Evolutionary conservation across 2,329 filamentous ascomycete species (phyloP).

Genomic region (Cercospora janseana): DNA sequence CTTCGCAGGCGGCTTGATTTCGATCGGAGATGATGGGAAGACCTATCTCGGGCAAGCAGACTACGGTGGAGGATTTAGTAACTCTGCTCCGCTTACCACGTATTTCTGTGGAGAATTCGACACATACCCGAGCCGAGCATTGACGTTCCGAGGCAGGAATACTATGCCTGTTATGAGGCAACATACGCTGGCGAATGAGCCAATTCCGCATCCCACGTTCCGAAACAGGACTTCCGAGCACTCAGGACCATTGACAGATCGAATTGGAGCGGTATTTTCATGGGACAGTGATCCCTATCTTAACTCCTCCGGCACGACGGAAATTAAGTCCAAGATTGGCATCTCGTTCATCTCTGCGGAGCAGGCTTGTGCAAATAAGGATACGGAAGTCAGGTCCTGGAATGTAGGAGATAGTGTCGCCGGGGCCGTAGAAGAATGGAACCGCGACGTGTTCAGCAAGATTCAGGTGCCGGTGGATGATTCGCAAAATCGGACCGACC

Average conservation of each 20-base stretch:
- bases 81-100: constrained; percentile 57
- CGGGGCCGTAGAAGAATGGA: constrained; percentile 57
- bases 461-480: constrained; percentile 58
- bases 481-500: constrained; percentile 49
- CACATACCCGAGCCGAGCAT: constrained; percentile 34
- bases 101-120: constrained; percentile 64
- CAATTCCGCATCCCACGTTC: constrained; percentile 40
- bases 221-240: constrained; percentile 33
- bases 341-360: constrained; percentile 64
- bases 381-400: constrained; percentile 54
- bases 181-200: constrained; percentile 28
- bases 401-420: constrained; percentile 32
- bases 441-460: constrained; percentile 60
- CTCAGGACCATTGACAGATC: constrained; percentile 41
- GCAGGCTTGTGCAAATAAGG: constrained; percentile 59
- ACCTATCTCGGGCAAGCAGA: constrained; percentile 58
- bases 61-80: constrained; percentile 65
- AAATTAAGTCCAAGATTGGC: constrained; percentile 58
- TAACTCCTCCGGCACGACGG: too few species aligned
- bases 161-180: constrained; percentile 30
- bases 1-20: constrained; percentile 60
- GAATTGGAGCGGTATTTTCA: constrained; percentile 53
- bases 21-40: constrained; percentile 47
- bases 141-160: constrained; percentile 37
- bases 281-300: constrained; percentile 42